These are phyloP conservation scores for Hypericum androsaemum DNA, from an alignment of 345 rosid species.

Conservation along the genomic window DNA sequence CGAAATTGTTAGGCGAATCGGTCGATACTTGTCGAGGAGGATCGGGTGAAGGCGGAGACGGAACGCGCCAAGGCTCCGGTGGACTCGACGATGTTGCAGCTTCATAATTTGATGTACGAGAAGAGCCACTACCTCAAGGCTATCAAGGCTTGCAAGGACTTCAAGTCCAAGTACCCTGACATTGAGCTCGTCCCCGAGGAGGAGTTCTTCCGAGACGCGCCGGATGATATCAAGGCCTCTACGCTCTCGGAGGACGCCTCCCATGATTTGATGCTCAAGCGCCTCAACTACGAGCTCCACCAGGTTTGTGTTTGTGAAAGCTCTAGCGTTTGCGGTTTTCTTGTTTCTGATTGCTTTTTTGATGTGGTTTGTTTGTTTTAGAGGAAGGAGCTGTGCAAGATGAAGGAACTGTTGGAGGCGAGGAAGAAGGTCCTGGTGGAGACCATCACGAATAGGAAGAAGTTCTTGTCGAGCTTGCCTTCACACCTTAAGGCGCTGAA, in stretches of 20 bases:
- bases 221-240: conserved; percentile 53
- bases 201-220: conserved; percentile 60
- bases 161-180: conserved; percentile 68
- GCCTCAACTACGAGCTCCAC: conserved; percentile 78
- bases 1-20: conserved; percentile 50
- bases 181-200: conserved; percentile 81
- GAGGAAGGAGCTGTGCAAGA: conserved; percentile 77
- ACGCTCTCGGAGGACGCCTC: conserved; percentile 40
- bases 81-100: conserved; percentile 69
- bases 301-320: conserved; percentile 35
- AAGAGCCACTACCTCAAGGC: conserved; percentile 83
- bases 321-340: neutral
- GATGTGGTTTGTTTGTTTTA: conserved; percentile 18
- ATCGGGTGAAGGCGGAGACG: conserved; percentile 54
- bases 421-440: conserved; percentile 59
- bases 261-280: conserved; percentile 75
- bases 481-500: conserved; percentile 77
- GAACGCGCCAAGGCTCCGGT: conserved; percentile 68
- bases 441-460: conserved; percentile 65
- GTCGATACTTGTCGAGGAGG: conserved; percentile 64
- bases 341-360: too few relatives aligned
- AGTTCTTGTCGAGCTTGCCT: conserved; percentile 75
- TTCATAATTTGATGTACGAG: conserved; percentile 87
- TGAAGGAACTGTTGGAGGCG: conserved; percentile 54
- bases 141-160: conserved; percentile 66